Conservation (phyloP, 2,329 filamentous ascomycete genomes). For the Phyllosticta citribraziliensis region DNA sequence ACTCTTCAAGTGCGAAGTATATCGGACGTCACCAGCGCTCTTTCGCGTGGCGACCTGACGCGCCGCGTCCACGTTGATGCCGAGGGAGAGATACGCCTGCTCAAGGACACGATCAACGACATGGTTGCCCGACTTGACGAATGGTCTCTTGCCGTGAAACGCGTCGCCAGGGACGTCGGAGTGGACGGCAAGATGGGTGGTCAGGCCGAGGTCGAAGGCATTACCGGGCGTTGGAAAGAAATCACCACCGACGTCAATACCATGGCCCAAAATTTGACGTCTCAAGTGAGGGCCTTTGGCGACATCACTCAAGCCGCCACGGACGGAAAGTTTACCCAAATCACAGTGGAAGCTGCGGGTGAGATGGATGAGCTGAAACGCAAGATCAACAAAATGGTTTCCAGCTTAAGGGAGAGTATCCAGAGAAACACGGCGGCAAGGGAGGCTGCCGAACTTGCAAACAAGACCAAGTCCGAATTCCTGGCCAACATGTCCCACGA, state of each 20-base stretch:
- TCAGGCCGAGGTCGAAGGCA: constrained; percentile 85
- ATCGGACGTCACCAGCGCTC: constrained; percentile 87
- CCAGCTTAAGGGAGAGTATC: constrained; percentile 88
- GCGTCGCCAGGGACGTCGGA: constrained; percentile 91
- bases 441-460: constrained; percentile 90
- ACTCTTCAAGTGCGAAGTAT: constrained; percentile 72
- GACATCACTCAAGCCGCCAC: constrained; percentile 98
- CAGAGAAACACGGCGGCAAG: constrained; percentile 92
- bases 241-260: constrained; percentile 96
- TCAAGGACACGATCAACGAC: constrained; percentile 97
- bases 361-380: constrained; percentile 99
- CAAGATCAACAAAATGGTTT: constrained; percentile 99
- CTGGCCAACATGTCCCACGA: constrained; percentile 98
- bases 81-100: constrained; percentile 83
- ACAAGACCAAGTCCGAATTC: constrained; percentile 98
- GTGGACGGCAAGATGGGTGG: constrained; percentile 98
- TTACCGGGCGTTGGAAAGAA: constrained; percentile 94
- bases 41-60: constrained; percentile 91
- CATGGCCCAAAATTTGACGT: constrained; percentile 75
- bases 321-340: constrained; percentile 92
- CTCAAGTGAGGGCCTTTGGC: constrained; percentile 93
- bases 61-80: constrained; percentile 93
- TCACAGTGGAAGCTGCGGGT: constrained; percentile 92
- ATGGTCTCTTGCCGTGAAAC: constrained; percentile 92
- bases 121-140: constrained; percentile 94